phyloP scores from a whole-genome alignment of 1,139 yeast genomes.

The Scheffersomyces lignicola region DNA sequence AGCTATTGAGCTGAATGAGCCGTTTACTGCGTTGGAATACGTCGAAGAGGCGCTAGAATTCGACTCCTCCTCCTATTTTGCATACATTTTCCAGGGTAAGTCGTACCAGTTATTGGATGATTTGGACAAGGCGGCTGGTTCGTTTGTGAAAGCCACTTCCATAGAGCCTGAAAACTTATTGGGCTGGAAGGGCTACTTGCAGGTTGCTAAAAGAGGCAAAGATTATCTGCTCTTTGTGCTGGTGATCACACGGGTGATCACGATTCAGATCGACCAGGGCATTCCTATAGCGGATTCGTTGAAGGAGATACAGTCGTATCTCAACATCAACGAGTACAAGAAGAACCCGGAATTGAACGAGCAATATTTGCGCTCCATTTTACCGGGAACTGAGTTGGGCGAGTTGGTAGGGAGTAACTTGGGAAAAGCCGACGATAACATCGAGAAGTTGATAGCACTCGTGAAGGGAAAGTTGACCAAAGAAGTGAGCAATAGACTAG shows the following conservation, averaged over 20 bases:
- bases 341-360: constrained; percentile 36
- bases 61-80: constrained; percentile 64
- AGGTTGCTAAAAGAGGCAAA: constrained; percentile 32
- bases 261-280: constrained; percentile 28
- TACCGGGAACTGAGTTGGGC: constrained; percentile 66
- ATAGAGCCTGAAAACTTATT: constrained; percentile 54
- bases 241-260: constrained; percentile 29
- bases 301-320: constrained; percentile 46
- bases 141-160: constrained; percentile 57
- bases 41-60: constrained; percentile 51
- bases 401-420: constrained; percentile 52
- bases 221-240: constrained; percentile 51
- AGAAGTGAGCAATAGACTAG: constrained; percentile 24
- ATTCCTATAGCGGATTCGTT: constrained; percentile 46
- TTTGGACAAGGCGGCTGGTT: constrained; percentile 41
- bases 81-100: constrained; percentile 64
- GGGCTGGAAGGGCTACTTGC: constrained; percentile 83
- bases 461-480: constrained; percentile 42
- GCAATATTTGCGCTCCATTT: constrained; percentile 49
- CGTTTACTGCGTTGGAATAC: constrained; percentile 55
- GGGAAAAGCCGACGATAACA: constrained; percentile 51
- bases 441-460: constrained; percentile 51
- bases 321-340: constrained; percentile 34
- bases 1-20: constrained; percentile 58
- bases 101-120: constrained; percentile 48